Evolutionary conservation across 169 alveolate genomes (phyloP), one percentile per base, ranked within the genome.

Genomic region (Haemoproteus tartakovskyi): DNA sequence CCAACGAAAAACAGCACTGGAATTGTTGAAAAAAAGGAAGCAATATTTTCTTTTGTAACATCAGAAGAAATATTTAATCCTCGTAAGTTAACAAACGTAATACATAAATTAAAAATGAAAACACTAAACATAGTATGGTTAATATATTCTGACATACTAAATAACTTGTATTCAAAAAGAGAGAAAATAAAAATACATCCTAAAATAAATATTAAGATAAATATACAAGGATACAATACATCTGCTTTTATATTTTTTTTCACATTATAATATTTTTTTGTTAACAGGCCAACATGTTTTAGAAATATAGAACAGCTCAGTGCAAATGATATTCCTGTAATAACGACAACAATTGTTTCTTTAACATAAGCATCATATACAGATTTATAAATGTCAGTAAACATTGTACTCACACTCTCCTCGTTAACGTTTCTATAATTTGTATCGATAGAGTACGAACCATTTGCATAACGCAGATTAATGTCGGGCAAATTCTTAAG

Each of bases 81-180:
- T 74, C 59, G 84, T 12, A 74, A 74, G 48, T 74, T 74, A 27
- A 62, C 74, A 74, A 74, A 74, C 40, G 47, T 36, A 24, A 74
- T 45, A 74, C 78, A 74, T 14, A 59, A 26, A 38, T 74, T 74
- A 24, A 74, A 74, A 74, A 74, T 74, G 40, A 56, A 74, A n/a
- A 51, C 48, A 16, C 47, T 16, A 24, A 74, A 6, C 16, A 56
- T 56, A 27, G 48, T 74, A 50, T 40, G 45, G 30, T 29, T 51
- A 24, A 56, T 12, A 56, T 56, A 57, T 57, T 74, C 84, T 24
- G 47, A 50, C 12, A 74, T 30, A 27, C 11, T 22, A 54, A 74
- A 74, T 9, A 56, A 59, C 12, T 60, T 59, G 27, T 74, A 57
- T 21, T 59, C 21, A 38, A 45, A 74, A 38, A 74, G 14, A 14